phyloP scores from a whole-genome alignment of 352 stramenopile genomes.

The Hyaloperonospora arabidopsidis region DNA sequence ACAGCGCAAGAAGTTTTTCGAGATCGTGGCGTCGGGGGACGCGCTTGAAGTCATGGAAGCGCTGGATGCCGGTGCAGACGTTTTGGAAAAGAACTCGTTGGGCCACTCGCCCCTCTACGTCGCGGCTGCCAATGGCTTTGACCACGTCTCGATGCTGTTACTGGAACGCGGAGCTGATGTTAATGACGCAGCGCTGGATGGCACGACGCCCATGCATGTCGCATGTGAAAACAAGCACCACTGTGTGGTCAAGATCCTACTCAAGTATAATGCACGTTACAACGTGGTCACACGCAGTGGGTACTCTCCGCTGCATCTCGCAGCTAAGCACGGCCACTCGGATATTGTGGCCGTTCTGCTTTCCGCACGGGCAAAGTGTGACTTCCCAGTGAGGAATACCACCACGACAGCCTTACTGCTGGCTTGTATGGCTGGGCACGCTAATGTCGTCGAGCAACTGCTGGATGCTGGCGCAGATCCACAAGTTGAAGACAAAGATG shows the following conservation, averaged over 20 bases:
- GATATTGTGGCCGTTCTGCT: constrained; percentile 44
- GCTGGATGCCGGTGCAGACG: constrained; percentile 48
- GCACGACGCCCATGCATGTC: constrained; percentile 43
- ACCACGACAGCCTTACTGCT: constrained; percentile 69
- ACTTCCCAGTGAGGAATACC: constrained; percentile 35
- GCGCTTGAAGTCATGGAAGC: constrained; percentile 54
- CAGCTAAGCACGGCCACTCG: constrained; percentile 42
- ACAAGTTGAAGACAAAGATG: constrained; percentile 64
- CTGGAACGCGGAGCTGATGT: constrained; percentile 55
- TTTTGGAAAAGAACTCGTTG: constrained; percentile 38
- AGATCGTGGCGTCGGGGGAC: constrained; percentile 47
- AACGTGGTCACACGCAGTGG: constrained; percentile 40
- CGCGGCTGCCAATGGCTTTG: constrained; percentile 43
- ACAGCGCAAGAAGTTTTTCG: constrained; percentile 53
- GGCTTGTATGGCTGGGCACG: constrained; percentile 44
- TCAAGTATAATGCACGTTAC: constrained; percentile 48
- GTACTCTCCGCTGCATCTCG: constrained; percentile 52
- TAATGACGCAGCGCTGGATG: constrained; percentile 47
- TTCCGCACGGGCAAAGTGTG: constrained; percentile 34
- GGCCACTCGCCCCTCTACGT: constrained; percentile 58
- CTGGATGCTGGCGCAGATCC: constrained; percentile 67
- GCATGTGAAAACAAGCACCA: constrained; percentile 62
- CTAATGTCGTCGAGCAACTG: constrained; percentile 59
- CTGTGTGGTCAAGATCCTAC: constrained; percentile 42
- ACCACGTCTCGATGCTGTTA: constrained; percentile 59